Evolutionary conservation across 768 basidiomycete genomes (phyloP).

Genomic region (Lactarius pseudohatsudake): DNA sequence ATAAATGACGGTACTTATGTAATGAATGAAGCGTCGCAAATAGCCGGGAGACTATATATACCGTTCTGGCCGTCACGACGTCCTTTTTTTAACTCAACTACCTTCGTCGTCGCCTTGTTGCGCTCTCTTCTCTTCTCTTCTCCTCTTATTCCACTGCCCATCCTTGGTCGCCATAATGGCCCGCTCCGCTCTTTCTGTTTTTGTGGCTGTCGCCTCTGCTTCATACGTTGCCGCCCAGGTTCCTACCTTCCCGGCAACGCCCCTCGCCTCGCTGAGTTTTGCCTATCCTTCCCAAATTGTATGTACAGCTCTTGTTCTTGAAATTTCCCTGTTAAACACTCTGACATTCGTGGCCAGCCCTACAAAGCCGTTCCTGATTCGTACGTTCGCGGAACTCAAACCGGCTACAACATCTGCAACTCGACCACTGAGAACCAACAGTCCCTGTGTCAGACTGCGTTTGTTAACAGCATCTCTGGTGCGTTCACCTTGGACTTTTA

Average conservation of each 20-base stretch:
- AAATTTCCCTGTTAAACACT: not conserved
- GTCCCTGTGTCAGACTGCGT: slow-evolving; percentile 70
- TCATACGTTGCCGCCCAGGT: slow-evolving; percentile 32
- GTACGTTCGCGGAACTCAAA: slow-evolving; percentile 53
- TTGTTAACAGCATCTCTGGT: slow-evolving; percentile 58
- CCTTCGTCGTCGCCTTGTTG: not conserved
- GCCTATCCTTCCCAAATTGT: slow-evolving; percentile 31
- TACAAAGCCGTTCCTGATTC: slow-evolving; percentile 48
- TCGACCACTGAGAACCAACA: slow-evolving; percentile 58
- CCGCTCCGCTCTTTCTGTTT: slow-evolving; percentile 39
- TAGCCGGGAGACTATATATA: slow-evolving; percentile 29
- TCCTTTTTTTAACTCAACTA: slow-evolving; percentile 1
- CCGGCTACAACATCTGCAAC: slow-evolving; percentile 69
- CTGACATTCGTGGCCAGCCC: slow-evolving; percentile 41
- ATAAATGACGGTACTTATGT: not conserved
- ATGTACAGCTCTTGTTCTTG: slow-evolving; percentile 10
- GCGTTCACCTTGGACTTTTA: slow-evolving; percentile 9
- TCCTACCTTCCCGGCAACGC: slow-evolving; percentile 32
- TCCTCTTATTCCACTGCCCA: slow-evolving; percentile 23
- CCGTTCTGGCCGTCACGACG: slow-evolving; percentile 13
- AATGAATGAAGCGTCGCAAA: slow-evolving; percentile 5
- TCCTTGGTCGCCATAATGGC: slow-evolving; percentile 33
- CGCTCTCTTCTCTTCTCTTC: slow-evolving; percentile 16
- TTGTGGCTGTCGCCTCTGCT: slow-evolving; percentile 35
- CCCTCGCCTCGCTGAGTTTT: slow-evolving; percentile 34